A percentile compares a stretch with the other conserved stretches of the same genome.
These are phyloP conservation scores for Dipteronia sinensis DNA, from an alignment of 345 rosid genomes.

Conservation along the genomic window DNA sequence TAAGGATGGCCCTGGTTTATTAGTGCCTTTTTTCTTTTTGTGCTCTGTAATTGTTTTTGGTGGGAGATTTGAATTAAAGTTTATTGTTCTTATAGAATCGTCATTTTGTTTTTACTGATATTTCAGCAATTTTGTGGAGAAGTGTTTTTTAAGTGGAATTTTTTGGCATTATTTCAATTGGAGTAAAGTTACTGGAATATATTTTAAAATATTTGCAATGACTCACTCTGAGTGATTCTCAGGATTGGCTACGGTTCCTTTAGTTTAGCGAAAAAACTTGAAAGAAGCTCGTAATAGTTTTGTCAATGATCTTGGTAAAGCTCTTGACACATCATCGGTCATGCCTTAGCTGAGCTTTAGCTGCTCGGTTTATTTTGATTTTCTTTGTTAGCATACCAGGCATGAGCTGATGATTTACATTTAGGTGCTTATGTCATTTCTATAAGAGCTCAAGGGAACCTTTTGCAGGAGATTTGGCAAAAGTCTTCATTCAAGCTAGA, in stretches of 20 bases:
- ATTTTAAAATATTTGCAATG: too few relatives aligned
- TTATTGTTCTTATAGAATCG: neutral
- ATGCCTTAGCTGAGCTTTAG: neutral
- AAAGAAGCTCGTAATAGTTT: neutral
- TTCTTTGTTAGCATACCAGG: neutral
- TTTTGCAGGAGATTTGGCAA: neutral
- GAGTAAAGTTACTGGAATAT: neutral
- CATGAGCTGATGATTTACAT: neutral
- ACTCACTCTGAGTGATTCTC: too few relatives aligned
- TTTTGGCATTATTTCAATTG: neutral
- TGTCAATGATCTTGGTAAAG: neutral
- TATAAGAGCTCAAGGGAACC: neutral
- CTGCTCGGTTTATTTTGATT: neutral
- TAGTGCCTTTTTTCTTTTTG: neutral
- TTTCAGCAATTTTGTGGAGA: neutral
- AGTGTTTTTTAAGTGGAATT: neutral
- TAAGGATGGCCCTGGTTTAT: neutral
- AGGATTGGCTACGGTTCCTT: neutral
- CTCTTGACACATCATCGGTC: neutral
- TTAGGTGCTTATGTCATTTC: neutral
- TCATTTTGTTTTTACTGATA: neutral
- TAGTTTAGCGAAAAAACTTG: neutral
- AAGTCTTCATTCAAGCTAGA: neutral
- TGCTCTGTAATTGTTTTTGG: neutral
- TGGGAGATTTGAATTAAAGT: neutral